Evolutionary conservation across 352 stramenopile species (phyloP), one percentile per base, ranked within the genome.

Genomic region (Saprolegnia parasitica): DNA sequence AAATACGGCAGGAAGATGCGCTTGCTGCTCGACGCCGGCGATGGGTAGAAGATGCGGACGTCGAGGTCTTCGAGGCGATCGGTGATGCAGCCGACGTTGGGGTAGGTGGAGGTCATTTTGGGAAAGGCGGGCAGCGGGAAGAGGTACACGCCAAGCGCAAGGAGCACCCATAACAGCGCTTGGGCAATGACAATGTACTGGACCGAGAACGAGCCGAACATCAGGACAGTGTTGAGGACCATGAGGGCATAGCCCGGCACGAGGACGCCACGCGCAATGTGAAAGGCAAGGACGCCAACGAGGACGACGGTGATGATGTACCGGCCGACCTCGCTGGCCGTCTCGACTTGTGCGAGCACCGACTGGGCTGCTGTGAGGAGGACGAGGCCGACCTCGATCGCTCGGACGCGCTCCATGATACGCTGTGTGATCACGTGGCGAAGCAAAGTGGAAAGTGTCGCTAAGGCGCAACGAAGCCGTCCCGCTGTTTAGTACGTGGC

Each of bases 41-140:
- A 78, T 45, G 81, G 81, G 67, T 90, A 90, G 56, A 90, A 83
- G 20, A 90, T 75, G 52, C 82, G 82, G 67, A 79, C 88, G 61
- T 90, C 82, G 68, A 88, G 71, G 49, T 73, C 78, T 4, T 76
- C 74, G 62, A 80, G 74, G 52, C 82, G 78, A 1, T 40, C 65
- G 3, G 67, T 75, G 40, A 60, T 66, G 40, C 81, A 83, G 46
- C 82, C 82, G 55, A 90, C 50, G 26, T 37, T 18, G 5, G 9
- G 63, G 39, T 70, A 42, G 9, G 47, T 13, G 4, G 21, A 24
- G 8, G 63, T 42, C 6, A 57, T 45, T 10, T 15, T 18, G n/a
- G 63, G 63, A 46, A 70, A 70, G 15, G 18, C n/a, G 9, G 63
- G 63, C n/a, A 70, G 37, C 15, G 49, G 63, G 24, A 70, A 70